Conservation (phyloP, 371 early-diverging fungal species). For the Apophysomyces ossiformis region DNA sequence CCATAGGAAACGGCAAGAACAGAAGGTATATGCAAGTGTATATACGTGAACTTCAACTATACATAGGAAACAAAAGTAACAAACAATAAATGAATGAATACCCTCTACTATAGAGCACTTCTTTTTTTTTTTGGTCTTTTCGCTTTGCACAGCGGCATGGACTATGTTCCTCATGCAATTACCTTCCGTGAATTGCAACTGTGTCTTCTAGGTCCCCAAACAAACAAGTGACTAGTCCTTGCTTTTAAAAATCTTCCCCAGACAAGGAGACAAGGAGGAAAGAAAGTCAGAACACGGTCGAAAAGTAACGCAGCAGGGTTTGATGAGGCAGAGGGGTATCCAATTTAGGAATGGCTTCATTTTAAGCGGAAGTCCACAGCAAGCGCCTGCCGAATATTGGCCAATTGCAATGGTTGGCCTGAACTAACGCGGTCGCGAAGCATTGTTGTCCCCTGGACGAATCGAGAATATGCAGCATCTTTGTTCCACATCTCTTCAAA, state of each 20-base stretch:
- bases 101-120: neutral
- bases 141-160: neutral
- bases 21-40: neutral
- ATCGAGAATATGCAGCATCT: constrained; percentile 1
- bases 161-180: neutral
- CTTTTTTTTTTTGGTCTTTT: neutral
- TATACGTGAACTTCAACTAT: constrained; percentile 9
- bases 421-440: constrained; percentile 7
- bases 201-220: neutral
- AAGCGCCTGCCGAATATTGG: neutral
- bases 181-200: constrained; percentile 8
- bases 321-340: constrained; percentile 7
- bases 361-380: constrained; percentile 10
- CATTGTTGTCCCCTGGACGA: constrained; percentile 11
- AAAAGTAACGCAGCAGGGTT: constrained; percentile 9
- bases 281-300: constrained; percentile 12
- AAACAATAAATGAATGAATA: neutral
- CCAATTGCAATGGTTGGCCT: neutral
- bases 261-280: constrained; percentile 1
- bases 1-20: constrained; percentile 49
- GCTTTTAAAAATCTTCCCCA: constrained; percentile 3
- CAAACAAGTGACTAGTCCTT: constrained; percentile 4
- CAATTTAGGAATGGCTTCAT: constrained; percentile 6
- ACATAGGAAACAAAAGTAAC: neutral
- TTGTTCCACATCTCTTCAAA: neutral